A percentile compares a stretch with the other conserved stretches of the same genome.
These are phyloP conservation scores for Bipolaris cookei DNA, from an alignment of 2,329 filamentous ascomycete species.

Conservation along the genomic window DNA sequence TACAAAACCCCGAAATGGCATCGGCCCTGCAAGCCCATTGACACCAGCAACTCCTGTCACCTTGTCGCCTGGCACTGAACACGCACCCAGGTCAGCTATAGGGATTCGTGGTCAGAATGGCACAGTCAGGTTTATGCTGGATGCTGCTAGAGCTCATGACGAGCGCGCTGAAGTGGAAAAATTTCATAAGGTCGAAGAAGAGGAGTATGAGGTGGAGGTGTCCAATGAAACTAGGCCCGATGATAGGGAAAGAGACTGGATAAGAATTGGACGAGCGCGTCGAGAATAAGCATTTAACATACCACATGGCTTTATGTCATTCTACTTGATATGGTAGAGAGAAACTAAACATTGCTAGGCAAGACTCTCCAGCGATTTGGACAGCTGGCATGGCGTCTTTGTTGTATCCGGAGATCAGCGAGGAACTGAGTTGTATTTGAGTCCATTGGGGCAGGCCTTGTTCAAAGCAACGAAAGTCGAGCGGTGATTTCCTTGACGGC, in stretches of 20 bases:
- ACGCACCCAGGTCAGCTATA: slow-evolving; percentile 46
- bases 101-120: slow-evolving; percentile 63
- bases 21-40: slow-evolving; percentile 42
- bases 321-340: background rate
- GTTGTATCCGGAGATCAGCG: background rate
- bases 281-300: slow-evolving; percentile 25
- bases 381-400: background rate
- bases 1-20: slow-evolving; percentile 43
- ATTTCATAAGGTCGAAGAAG: slow-evolving; percentile 76
- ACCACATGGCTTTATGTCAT: background rate
- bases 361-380: too few relatives aligned
- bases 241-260: slow-evolving; percentile 28
- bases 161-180: slow-evolving; percentile 72
- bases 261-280: slow-evolving; percentile 36
- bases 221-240: slow-evolving; percentile 32
- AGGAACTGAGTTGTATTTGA: too few relatives aligned
- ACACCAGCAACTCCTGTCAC: slow-evolving; percentile 55
- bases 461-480: too few relatives aligned
- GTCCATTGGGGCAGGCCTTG: too few relatives aligned
- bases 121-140: slow-evolving; percentile 88
- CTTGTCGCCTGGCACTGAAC: slow-evolving; percentile 47
- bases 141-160: slow-evolving; percentile 73
- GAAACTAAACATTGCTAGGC: slow-evolving; percentile 1
- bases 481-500: too few relatives aligned
- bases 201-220: slow-evolving; percentile 78